phyloP scores from a whole-genome alignment of 1,284 basidiomycete genomes.

The Rhizoctonia solani region DNA sequence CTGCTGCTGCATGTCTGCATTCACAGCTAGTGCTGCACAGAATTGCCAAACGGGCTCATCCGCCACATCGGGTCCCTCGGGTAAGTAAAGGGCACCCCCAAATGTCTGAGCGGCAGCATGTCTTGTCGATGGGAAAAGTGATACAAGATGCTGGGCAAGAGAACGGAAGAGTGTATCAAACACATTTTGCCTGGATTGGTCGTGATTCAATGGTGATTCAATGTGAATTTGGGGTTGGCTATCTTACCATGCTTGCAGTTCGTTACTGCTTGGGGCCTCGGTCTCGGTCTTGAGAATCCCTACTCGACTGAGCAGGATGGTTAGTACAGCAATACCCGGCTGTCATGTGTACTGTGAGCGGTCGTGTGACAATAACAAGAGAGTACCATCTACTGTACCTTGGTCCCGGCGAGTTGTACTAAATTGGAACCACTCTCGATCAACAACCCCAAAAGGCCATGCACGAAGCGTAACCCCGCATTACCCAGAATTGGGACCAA shows the following conservation, averaged over 20 bases:
- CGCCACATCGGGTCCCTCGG: constrained; percentile 62
- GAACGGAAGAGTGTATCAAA: constrained; percentile 85
- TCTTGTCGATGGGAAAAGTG: constrained; percentile 90
- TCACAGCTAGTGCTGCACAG: constrained; percentile 85
- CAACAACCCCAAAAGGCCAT: constrained; percentile 84
- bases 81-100: constrained; percentile 51
- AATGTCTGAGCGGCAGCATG: constrained; percentile 59
- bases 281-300: constrained; percentile 76
- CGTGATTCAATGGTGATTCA: neutral
- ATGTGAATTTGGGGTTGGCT: neutral
- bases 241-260: constrained; percentile 82
- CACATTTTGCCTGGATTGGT: constrained; percentile 66
- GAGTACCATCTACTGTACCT: constrained; percentile 55
- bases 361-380: constrained; percentile 52
- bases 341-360: constrained; percentile 44
- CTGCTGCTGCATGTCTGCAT: constrained; percentile 82
- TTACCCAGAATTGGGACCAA: constrained; percentile 81
- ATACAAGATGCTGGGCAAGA: constrained; percentile 72
- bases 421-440: constrained; percentile 66
- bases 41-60: constrained; percentile 95
- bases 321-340: constrained; percentile 92
- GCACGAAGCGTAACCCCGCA: constrained; percentile 79
- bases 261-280: constrained; percentile 67
- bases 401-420: constrained; percentile 35
- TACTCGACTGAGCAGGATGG: constrained; percentile 88